A percentile compares a stretch with the other conserved stretches of the same genome.
These are phyloP conservation scores for Blastocystis sp. DNA, from an alignment of 352 stramenopile genomes.

Conservation along the genomic window DNA sequence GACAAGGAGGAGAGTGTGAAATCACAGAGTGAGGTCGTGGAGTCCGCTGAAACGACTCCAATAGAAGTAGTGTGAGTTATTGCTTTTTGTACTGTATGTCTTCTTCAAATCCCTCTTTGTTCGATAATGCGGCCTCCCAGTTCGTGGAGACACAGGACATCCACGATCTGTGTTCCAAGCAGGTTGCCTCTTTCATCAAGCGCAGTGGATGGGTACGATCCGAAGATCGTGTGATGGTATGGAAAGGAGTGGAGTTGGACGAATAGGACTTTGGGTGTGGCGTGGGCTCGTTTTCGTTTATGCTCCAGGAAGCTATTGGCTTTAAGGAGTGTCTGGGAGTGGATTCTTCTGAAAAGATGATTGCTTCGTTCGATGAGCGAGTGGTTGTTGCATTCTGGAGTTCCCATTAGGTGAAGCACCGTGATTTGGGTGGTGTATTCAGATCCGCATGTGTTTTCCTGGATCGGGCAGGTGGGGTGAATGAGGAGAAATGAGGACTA, in stretches of 20 bases:
- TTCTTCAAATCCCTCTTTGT: neutral
- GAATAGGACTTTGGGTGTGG: slow-evolving; percentile 59
- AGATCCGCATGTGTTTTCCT: slow-evolving; percentile 29
- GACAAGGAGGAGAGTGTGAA: slow-evolving; percentile 23
- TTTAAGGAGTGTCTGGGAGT: slow-evolving; percentile 34
- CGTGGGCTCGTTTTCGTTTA: slow-evolving; percentile 59
- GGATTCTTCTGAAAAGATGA: slow-evolving; percentile 62
- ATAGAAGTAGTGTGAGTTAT: slow-evolving; percentile 2
- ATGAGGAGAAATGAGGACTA: neutral
- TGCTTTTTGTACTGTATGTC: neutral
- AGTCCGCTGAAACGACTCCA: neutral
- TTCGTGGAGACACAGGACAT: slow-evolving; percentile 34
- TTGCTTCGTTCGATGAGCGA: neutral
- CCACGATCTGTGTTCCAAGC: slow-evolving; percentile 63
- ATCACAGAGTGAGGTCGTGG: neutral
- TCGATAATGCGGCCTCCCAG: neutral
- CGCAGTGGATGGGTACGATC: neutral
- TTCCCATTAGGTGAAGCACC: neutral
- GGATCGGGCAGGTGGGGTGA: neutral
- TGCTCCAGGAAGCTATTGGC: neutral
- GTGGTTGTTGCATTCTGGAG: neutral
- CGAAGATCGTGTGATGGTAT: slow-evolving; percentile 25
- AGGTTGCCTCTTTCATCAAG: slow-evolving; percentile 5
- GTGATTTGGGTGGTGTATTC: neutral
- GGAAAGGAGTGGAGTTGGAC: neutral